Base-by-base conservation (phyloP, 116 monocot genomes). In the Trichopus zeylanicus region DNA sequence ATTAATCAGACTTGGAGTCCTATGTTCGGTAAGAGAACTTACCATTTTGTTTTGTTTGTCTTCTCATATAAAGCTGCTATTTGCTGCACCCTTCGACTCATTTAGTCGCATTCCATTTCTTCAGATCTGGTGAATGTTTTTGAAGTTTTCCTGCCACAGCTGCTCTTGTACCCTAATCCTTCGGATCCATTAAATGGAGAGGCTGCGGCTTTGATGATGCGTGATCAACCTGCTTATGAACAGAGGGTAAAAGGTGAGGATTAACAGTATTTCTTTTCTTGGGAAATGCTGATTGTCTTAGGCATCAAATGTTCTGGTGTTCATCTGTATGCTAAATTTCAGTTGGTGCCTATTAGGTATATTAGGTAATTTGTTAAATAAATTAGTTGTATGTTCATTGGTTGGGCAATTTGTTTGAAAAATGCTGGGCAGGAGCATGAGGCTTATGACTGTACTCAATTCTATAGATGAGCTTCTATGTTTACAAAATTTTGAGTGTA, bases 111-210 rank as follows among this genome's bases (percentile, higher is more conserved):
- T 42, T 42, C 54, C 25, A 28, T 69, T 61, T 13, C n/a, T 16
- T 54, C 72, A 86, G 86, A 81, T 78, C 86, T 81, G 69, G 66
- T 86, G 20, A 86, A 86, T 70, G 78, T 81, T 1, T 86, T 86
- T 37, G 86, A 86, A 61, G 65, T 67, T 39, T 86, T 86, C 69
- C 86, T 86, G 51, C 86, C 86, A 6, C 86, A 86, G 70, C 86
- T 86, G 37, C 81, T 86, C 46, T 67, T 81, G 62, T 81, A 86
- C 51, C 86, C 86, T 18, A 86, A 86, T 57, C 81, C 86, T 52
- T 86, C 81, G 12, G 86, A 86, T 60, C 86, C 86, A 46, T 69
- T 86, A 32, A 86, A 86, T 38, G 81, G 81, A 61, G 86, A 86
- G 49, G 86, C 86, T 71, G 86, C 86, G 6, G 78, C 81, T 22